phyloP scores from a whole-genome alignment of 2,329 filamentous ascomycete genomes.

The Diplocarpon mali region DNA sequence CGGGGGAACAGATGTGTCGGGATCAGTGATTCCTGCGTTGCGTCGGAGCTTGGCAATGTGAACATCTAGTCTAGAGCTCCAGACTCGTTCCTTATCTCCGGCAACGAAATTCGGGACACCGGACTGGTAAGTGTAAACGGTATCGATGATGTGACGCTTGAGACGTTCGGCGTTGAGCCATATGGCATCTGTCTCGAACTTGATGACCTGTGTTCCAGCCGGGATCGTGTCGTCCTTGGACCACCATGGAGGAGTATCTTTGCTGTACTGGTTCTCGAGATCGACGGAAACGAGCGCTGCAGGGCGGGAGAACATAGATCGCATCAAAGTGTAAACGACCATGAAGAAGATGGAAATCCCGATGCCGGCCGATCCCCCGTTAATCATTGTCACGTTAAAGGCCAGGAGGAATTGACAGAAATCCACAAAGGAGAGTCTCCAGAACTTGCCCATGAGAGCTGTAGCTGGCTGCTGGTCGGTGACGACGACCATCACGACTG shows the following conservation, averaged over 20 bases:
- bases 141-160: conserved; percentile 12
- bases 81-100: conserved; percentile 3
- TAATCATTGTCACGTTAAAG: conserved; percentile 53
- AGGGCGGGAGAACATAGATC: conserved; percentile 14
- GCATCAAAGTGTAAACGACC: conserved; percentile 13
- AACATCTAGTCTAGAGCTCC: conserved; percentile 11
- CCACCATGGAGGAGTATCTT: conserved; percentile 8
- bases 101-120: conserved; percentile 3
- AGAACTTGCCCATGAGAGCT: conserved; percentile 41
- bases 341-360: conserved; percentile 9
- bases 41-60: conserved; percentile 8
- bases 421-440: conserved; percentile 53
- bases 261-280: conserved; percentile 10
- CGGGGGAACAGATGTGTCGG: conserved; percentile 4
- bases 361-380: conserved; percentile 45
- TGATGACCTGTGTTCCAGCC: conserved; percentile 13
- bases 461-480: conserved; percentile 11
- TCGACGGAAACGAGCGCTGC: conserved; percentile 6
- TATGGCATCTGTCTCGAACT: conserved; percentile 9
- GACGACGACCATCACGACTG: conserved; percentile 43
- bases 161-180: conserved; percentile 15
- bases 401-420: conserved; percentile 52
- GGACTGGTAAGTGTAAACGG: conserved; percentile 7
- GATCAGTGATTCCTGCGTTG: conserved; percentile 5
- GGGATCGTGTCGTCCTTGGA: conserved; percentile 10